These are phyloP conservation scores for Emmonsiellopsis sp. DNA, from an alignment of 2,329 filamentous ascomycete genomes.

Conservation along the genomic window DNA sequence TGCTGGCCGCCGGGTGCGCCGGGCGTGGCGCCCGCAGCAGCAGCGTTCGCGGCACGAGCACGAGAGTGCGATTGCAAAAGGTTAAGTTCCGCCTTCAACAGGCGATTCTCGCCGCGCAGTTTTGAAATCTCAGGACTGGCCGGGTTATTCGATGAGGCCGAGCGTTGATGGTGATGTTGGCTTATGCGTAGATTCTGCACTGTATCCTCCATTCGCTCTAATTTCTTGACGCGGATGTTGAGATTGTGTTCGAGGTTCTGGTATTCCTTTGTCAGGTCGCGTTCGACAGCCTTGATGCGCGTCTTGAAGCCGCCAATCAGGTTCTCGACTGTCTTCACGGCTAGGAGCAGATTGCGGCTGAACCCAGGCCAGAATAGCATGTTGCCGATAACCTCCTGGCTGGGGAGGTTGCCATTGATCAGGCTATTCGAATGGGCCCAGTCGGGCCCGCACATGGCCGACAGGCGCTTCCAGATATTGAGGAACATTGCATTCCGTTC, in stretches of 20 bases:
- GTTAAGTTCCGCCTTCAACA: conserved; percentile 52
- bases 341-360: conserved; percentile 76
- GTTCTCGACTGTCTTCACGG: conserved; percentile 76
- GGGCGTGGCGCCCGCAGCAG: conserved; percentile 26
- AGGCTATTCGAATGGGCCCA: conserved; percentile 86
- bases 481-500: conserved; percentile 86
- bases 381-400: conserved; percentile 73
- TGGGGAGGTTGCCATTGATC: conserved; percentile 78
- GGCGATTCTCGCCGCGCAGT: conserved; percentile 50
- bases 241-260: conserved; percentile 73
- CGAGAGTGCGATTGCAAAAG: conserved; percentile 59
- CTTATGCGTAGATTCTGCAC: conserved; percentile 51
- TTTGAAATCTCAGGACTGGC: conserved; percentile 47
- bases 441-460: conserved; percentile 75
- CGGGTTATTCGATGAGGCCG: conserved; percentile 17
- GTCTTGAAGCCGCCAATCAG: conserved; percentile 69
- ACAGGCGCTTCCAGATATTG: conserved; percentile 81
- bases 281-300: conserved; percentile 76
- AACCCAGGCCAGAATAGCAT: conserved; percentile 71
- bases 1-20: conserved; percentile 15
- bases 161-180: conserved; percentile 23
- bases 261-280: conserved; percentile 84
- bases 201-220: conserved; percentile 76
- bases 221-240: conserved; percentile 68
- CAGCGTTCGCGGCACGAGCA: conserved; percentile 37